Base-by-base conservation (phyloP, 257 asterid genomes). In the Scutellaria baicalensis region DNA sequence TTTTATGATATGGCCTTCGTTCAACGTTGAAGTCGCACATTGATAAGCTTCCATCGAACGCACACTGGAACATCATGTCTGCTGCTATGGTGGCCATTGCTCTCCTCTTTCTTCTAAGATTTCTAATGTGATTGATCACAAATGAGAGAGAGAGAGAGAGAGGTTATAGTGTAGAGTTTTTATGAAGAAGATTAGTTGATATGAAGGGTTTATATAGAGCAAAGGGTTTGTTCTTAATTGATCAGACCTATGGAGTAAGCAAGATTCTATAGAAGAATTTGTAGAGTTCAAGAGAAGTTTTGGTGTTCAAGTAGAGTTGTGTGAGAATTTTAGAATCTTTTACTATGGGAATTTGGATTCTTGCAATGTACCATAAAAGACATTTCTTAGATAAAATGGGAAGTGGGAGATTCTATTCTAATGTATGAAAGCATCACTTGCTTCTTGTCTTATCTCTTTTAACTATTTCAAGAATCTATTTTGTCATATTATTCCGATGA, bases 1-100 rank as follows among this genome's bases (percentile, higher is more conserved):
- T 49, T 1, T 18, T 27, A 60, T 80, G 83, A 39, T 80, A 77
- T 9, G 84, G 84, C 69, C 84, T 66, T 20, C 81, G 61, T 74
- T 84, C 83, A 5, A 77, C 56, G 23, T 69, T 73, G 70, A 43
- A 66, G 71, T 81, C 83, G 1, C 42, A 35, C 79, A 75, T 47
- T 4, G 79, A 75, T 59, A 77, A 72, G 71, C 80, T 67, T 67
- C 85, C 85, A 21, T 63, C 50, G 12, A 78, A 33, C 59, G 67
- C 76, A 69, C 78, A 66, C 14, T 63, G 69, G 35, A 81, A 14
- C 75, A 77, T 62, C 48, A 69, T 1, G 56, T 66, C 75, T 8
- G 77, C 78, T 68, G 82, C 81, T 72, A 65, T 65, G 66, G 61
- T 69, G 59, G 73, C 58, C 85, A 83, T 57, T 7, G n/a, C 56